Conservation (phyloP, 1,284 basidiomycete species). For the Pseudomicrostroma phylloplanum region DNA sequence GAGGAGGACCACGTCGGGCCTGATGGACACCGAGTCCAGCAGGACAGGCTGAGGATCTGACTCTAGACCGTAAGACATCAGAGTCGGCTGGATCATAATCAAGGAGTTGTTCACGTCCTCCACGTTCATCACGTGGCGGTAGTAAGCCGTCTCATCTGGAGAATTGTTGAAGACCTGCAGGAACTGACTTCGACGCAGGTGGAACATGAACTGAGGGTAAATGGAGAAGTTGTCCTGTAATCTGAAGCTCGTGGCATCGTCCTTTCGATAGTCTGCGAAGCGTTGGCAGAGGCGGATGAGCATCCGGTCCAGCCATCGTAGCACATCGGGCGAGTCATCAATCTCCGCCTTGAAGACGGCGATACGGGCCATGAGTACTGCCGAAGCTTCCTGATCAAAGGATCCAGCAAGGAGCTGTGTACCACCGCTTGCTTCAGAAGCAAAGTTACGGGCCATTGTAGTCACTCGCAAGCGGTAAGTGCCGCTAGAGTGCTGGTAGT, state of each 20-base stretch:
- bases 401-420: conserved; percentile 85
- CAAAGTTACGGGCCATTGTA: conserved; percentile 93
- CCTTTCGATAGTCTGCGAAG: conserved; percentile 98
- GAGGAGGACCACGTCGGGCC: conserved; percentile 91
- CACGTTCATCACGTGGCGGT: conserved; percentile 88
- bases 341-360: conserved; percentile 99
- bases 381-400: conserved; percentile 97
- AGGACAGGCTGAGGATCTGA: conserved; percentile 82
- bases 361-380: conserved; percentile 96
- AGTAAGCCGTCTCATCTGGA: conserved; percentile 98
- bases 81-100: conserved; percentile 99
- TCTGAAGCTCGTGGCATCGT: conserved; percentile 90
- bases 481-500: conserved; percentile 95
- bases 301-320: conserved; percentile 98
- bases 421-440: conserved; percentile 67
- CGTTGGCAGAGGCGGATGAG: conserved; percentile 97
- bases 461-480: conserved; percentile 91
- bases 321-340: conserved; percentile 92
- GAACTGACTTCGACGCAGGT: conserved; percentile 92
- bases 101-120: conserved; percentile 99
- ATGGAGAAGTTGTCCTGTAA: conserved; percentile 94
- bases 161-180: conserved; percentile 99
- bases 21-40: conserved; percentile 94
- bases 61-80: conserved; percentile 98
- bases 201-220: conserved; percentile 99